Evolutionary conservation across 306 rosid species (phyloP).

Genomic region (Crataegus laevigata): DNA sequence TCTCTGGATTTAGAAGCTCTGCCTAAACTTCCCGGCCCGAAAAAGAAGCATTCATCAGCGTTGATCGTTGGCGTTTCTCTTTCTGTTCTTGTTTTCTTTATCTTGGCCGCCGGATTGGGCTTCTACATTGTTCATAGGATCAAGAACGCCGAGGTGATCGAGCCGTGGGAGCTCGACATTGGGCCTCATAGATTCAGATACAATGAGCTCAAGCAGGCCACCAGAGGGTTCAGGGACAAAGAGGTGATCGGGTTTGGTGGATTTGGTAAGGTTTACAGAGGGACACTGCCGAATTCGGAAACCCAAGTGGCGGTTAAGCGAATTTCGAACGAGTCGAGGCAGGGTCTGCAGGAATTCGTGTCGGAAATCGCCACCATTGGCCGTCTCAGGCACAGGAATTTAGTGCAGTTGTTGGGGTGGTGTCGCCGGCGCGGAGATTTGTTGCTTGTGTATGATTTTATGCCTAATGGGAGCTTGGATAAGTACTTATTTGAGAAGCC

Average conservation of each 20-base stretch:
- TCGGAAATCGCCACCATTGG: slow-evolving; percentile 53
- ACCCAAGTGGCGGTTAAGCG: slow-evolving; percentile 47
- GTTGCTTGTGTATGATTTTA: slow-evolving; percentile 44
- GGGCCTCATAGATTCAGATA: slow-evolving; percentile 62
- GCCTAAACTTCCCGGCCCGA: slow-evolving; percentile 27
- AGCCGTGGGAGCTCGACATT: slow-evolving; percentile 50
- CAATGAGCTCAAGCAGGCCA: slow-evolving; percentile 45
- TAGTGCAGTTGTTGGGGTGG: slow-evolving; percentile 59
- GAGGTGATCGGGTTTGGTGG: slow-evolving; percentile 56
- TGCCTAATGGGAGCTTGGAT: slow-evolving; percentile 57
- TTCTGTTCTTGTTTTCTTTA: slow-evolving; percentile 5
- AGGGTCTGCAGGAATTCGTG: slow-evolving; percentile 44
- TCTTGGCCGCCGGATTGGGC: slow-evolving; percentile 6
- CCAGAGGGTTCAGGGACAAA: slow-evolving; percentile 41
- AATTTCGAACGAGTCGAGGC: slow-evolving; percentile 47
- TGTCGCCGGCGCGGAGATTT: slow-evolving; percentile 39
- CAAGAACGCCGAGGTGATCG: slow-evolving; percentile 35
- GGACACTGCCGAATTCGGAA: slow-evolving; percentile 28
- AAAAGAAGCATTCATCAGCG: not conserved
- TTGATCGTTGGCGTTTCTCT: slow-evolving; percentile 27
- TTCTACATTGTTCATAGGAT: slow-evolving; percentile 23
- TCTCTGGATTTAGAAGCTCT: slow-evolving; percentile 29
- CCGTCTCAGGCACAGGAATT: slow-evolving; percentile 51
- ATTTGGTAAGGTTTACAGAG: slow-evolving; percentile 52
- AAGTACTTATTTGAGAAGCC: slow-evolving; percentile 41